Percentiles rank a stretch among this genome's conserved stretches.
Conservation (phyloP, 163 green algal species). For the Scenedesmus sp. region DNA sequence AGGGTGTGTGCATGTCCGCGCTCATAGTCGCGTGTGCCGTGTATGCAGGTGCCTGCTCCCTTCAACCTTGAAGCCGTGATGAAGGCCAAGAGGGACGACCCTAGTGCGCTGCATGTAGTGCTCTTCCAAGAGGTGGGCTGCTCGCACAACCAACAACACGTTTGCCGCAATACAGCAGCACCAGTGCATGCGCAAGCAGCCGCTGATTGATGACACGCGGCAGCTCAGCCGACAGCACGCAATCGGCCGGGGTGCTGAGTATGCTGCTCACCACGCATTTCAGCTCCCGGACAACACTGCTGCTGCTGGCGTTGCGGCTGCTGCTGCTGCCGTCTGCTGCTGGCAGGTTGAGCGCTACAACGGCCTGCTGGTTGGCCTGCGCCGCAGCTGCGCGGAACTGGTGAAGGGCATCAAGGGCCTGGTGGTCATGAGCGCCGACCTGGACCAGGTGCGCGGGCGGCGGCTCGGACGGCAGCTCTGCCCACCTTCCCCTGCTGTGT, state of each 20-base stretch:
- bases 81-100: conserved; percentile 84
- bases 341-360: conserved; percentile 85
- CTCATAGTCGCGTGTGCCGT: background rate
- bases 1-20: background rate
- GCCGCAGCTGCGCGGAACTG: conserved; percentile 74
- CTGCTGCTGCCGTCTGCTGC: background rate
- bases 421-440: conserved; percentile 88
- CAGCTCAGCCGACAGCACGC: no score
- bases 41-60: conserved; percentile 65
- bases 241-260: no score
- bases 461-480: no score
- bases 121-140: conserved; percentile 83
- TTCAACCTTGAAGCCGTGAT: conserved; percentile 86
- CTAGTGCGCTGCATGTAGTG: conserved; percentile 87
- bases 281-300: background rate
- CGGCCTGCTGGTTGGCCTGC: conserved; percentile 77
- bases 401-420: conserved; percentile 88
- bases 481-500: no score
- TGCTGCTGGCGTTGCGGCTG: background rate
- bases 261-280: no score
- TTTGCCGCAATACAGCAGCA: background rate
- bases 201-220: no score
- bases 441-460: conserved; percentile 69
- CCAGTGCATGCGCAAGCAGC: background rate
- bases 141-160: background rate